phyloP scores from a whole-genome alignment of 2,329 filamentous ascomycete genomes.

The Sclerotinia glacialis region DNA sequence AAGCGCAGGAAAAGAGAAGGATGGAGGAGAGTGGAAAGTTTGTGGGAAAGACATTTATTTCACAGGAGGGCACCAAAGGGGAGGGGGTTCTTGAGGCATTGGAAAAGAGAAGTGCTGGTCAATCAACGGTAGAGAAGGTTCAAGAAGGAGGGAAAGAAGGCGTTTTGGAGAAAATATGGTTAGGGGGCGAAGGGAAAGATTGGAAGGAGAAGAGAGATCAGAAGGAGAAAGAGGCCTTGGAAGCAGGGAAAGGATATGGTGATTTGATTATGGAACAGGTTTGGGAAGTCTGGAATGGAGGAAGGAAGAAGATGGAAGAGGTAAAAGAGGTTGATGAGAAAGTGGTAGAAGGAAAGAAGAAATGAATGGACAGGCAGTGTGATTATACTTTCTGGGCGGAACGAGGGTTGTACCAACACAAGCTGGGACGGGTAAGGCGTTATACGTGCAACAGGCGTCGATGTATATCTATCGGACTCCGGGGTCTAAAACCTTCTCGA shows the following conservation, averaged over 20 bases:
- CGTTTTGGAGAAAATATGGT: constrained; percentile 52
- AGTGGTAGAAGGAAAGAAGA: constrained; percentile 24
- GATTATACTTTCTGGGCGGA: constrained; percentile 7
- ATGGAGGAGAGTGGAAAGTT: constrained; percentile 19
- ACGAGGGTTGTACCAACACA: not conserved
- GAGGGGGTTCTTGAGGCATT: constrained; percentile 18
- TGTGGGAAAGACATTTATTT: not conserved
- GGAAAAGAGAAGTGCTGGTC: constrained; percentile 22
- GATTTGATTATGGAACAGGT: constrained; percentile 47
- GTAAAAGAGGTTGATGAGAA: constrained; percentile 32
- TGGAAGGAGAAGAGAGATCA: constrained; percentile 39
- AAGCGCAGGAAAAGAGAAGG: constrained; percentile 28
- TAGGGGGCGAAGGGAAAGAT: constrained; percentile 52
- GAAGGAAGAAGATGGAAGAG: constrained; percentile 41
- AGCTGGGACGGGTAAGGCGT: not conserved
- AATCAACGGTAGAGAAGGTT: constrained; percentile 19
- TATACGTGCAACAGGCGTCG: not conserved
- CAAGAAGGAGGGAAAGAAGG: constrained; percentile 30
- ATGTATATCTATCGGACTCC: not conserved
- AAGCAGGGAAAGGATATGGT: constrained; percentile 42
- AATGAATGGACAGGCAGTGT: constrained; percentile 13
- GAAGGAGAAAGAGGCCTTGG: constrained; percentile 38
- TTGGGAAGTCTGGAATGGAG: constrained; percentile 48
- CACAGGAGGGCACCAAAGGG: constrained; percentile 8
- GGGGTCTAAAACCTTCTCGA: not conserved